These are phyloP conservation scores for Lipomyces starkeyi DNA, from an alignment of 805 yeast genomes.

Conservation along the genomic window DNA sequence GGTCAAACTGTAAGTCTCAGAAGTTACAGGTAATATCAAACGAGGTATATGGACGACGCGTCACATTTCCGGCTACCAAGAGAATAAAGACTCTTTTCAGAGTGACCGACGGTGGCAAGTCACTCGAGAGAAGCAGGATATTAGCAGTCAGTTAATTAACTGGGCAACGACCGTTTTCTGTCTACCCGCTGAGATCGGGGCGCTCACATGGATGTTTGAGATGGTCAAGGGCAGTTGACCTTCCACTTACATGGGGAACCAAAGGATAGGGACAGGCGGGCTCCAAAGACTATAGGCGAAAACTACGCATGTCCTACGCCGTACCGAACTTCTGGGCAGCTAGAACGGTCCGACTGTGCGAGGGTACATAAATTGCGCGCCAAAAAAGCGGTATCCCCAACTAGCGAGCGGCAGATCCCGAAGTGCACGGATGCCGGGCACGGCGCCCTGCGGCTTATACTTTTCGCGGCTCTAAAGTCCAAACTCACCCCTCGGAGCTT, in stretches of 20 bases:
- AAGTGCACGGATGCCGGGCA: not conserved
- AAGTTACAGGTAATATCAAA: too few species aligned
- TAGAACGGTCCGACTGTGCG: not conserved
- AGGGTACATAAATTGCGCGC: not conserved
- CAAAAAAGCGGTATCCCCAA: not conserved
- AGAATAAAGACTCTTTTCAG: too few species aligned
- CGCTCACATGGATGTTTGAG: slow-evolving; percentile 2
- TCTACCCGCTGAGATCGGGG: not conserved
- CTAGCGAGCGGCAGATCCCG: not conserved
- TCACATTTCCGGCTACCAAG: too few species aligned
- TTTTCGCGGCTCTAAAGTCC: not conserved
- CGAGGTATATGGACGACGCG: too few species aligned
- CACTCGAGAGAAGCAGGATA: not conserved
- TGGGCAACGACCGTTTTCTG: not conserved
- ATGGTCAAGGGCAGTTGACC: slow-evolving; percentile 1
- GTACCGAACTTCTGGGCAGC: not conserved
- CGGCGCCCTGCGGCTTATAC: not conserved
- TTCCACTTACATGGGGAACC: not conserved
- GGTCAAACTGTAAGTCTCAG: too few species aligned
- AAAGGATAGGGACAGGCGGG: too few species aligned
- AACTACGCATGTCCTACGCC: too few species aligned
- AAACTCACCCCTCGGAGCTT: not conserved
- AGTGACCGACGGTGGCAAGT: too few species aligned
- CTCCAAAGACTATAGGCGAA: too few species aligned
- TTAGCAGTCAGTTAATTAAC: not conserved